These are phyloP conservation scores for Aspergillus affinis DNA, from an alignment of 495 filamentous ascomycete species.

Conservation along the genomic window DNA sequence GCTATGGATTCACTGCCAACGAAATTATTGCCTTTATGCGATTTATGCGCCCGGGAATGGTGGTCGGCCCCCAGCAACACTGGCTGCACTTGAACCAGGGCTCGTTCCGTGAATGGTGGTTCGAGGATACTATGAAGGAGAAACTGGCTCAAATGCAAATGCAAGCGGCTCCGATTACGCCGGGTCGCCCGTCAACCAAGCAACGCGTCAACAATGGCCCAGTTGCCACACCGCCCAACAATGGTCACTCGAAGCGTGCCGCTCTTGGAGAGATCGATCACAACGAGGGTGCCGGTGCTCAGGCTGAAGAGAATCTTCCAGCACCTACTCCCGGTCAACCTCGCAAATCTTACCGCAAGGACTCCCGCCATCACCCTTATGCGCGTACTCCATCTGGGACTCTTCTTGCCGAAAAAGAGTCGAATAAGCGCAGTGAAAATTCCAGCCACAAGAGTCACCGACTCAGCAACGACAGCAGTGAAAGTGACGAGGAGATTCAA, in stretches of 20 bases:
- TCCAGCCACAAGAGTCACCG: conserved; percentile 36
- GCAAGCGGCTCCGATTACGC: conserved; percentile 68
- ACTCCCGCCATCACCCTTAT: conserved; percentile 56
- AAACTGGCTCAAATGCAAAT: conserved; percentile 49
- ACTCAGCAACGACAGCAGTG: conserved; percentile 49
- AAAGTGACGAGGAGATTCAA: conserved; percentile 78
- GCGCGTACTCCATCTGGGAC: conserved; percentile 45
- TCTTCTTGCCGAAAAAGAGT: conserved; percentile 36
- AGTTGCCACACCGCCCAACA: conserved; percentile 80
- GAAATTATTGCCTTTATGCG: conserved; percentile 99
- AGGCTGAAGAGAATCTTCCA: conserved; percentile 78
- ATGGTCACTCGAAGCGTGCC: conserved; percentile 67
- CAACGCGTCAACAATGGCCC: conserved; percentile 57
- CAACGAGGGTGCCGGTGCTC: conserved; percentile 61
- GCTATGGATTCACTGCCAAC: conserved; percentile 97
- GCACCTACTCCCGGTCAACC: conserved; percentile 96
- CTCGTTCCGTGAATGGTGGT: conserved; percentile 97
- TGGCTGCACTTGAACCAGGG: conserved; percentile 98
- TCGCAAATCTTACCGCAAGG: conserved; percentile 74
- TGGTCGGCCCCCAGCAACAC: conserved; percentile 98
- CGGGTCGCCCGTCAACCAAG: conserved; percentile 62
- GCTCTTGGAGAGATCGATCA: conserved; percentile 88
- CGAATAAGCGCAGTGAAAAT: conserved; percentile 40
- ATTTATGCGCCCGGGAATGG: conserved; percentile 99
- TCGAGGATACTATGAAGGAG: conserved; percentile 79